Percentiles rank a stretch among this genome's conserved stretches.
Conservation (phyloP, 2,329 filamentous ascomycete genomes). For the Cladosporium sp. region DNA sequence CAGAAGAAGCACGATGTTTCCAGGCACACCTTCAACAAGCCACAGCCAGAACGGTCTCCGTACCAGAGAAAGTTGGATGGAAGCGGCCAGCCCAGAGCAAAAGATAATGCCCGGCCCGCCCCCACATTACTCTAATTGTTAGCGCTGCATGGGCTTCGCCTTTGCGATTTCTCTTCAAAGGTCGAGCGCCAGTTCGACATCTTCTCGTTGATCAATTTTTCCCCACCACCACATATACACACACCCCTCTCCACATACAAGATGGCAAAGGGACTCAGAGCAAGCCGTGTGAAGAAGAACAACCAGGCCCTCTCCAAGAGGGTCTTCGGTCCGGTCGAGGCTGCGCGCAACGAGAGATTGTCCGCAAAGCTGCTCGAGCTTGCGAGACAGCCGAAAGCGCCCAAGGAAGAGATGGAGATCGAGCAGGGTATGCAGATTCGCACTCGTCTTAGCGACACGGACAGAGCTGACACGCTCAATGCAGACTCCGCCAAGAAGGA, state of each 20-base stretch:
- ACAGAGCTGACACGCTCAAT: not conserved
- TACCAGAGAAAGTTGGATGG: not conserved
- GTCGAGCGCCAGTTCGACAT: not conserved
- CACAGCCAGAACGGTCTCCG: not conserved
- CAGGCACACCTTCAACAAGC: no score
- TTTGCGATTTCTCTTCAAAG: slow-evolving; percentile 10
- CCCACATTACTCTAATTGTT: slow-evolving; percentile 8
- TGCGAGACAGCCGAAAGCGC: slow-evolving; percentile 68
- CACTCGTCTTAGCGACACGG: not conserved
- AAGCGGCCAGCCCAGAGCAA: not conserved
- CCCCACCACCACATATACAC: slow-evolving; percentile 10
- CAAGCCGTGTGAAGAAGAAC: slow-evolving; percentile 77
- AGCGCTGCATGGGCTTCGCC: slow-evolving; percentile 1
- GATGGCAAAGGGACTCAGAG: slow-evolving; percentile 85
- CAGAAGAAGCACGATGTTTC: no score
- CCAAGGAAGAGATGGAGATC: slow-evolving; percentile 43
- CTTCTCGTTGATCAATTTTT: not conserved
- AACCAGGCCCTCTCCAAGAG: slow-evolving; percentile 71
- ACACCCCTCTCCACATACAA: slow-evolving; percentile 24
- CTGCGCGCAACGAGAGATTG: slow-evolving; percentile 73
- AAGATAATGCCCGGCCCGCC: slow-evolving; percentile 5
- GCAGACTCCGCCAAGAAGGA: slow-evolving; percentile 5
- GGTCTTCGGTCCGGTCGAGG: slow-evolving; percentile 79
- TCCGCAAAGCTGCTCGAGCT: slow-evolving; percentile 81
- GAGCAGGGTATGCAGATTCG: slow-evolving; percentile 33